Evolutionary conservation across 176 grass and related monocot species (phyloP).

Genomic region (bread wheat (Triticum aestivum)): IWGSC_CS_RefSeq_v2.1 NC_057799.1:424300460-424300959

Average conservation of each 20-base stretch:
- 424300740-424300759: background rate
- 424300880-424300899: background rate
- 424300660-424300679: constrained; percentile 39
- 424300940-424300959: too few relatives aligned
- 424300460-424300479: constrained; percentile 89
- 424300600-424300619: constrained; percentile 57
- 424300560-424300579: background rate
- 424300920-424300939: too few relatives aligned
- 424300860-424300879: too few relatives aligned
- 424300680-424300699: constrained; percentile 47
- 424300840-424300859: background rate
- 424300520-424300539: background rate
- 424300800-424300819: background rate
- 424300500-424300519: constrained; percentile 78
- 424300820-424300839: background rate
- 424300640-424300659: constrained; percentile 41
- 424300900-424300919: too few relatives aligned
- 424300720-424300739: background rate
- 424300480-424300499: constrained; percentile 85
- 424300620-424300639: constrained; percentile 58
- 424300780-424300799: background rate
- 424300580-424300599: background rate
- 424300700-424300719: background rate
- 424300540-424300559: background rate
- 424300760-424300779: background rate